Conservation (phyloP, 2,329 filamentous ascomycete genomes). For the Phyllosticta citribraziliensis region DNA sequence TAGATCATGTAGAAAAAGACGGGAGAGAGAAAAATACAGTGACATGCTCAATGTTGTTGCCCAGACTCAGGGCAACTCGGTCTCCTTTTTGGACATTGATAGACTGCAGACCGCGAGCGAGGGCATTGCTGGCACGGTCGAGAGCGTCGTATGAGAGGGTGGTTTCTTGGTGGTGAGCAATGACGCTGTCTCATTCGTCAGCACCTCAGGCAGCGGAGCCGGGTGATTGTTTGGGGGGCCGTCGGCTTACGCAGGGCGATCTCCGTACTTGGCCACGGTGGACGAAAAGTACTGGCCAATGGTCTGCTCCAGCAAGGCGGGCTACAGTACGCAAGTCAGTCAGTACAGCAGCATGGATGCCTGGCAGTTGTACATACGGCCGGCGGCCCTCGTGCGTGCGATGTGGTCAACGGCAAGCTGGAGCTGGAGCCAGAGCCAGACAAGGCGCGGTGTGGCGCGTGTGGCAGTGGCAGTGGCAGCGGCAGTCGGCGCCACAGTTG, state of each 20-base stretch:
- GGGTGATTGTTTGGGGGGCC: neutral
- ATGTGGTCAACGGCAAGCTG: slow-evolving; percentile 17
- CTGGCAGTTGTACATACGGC: slow-evolving; percentile 18
- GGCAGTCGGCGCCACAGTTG: neutral
- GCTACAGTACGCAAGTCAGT: slow-evolving; percentile 34
- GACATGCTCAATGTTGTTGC: slow-evolving; percentile 77
- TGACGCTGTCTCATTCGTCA: slow-evolving; percentile 33
- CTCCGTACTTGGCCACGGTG: slow-evolving; percentile 54
- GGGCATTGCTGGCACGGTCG: slow-evolving; percentile 63
- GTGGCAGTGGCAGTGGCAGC: neutral
- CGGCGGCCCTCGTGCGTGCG: slow-evolving; percentile 22
- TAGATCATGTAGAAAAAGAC: slow-evolving; percentile 13
- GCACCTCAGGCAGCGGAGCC: neutral
- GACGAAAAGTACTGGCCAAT: slow-evolving; percentile 63
- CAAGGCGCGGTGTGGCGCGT: slow-evolving; percentile 10
- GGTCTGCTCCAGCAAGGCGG: slow-evolving; percentile 56
- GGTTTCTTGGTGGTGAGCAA: slow-evolving; percentile 52
- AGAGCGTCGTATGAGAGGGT: slow-evolving; percentile 65
- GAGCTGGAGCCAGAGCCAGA: neutral
- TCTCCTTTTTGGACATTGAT: slow-evolving; percentile 72
- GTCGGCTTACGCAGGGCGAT: slow-evolving; percentile 46
- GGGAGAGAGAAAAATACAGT: slow-evolving; percentile 39
- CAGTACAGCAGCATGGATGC: neutral
- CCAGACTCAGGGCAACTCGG: slow-evolving; percentile 74
- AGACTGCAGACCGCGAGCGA: slow-evolving; percentile 60